These are phyloP conservation scores for Blastobotrys indianensis DNA, from an alignment of 1,139 yeast genomes.

Conservation along the genomic window DNA sequence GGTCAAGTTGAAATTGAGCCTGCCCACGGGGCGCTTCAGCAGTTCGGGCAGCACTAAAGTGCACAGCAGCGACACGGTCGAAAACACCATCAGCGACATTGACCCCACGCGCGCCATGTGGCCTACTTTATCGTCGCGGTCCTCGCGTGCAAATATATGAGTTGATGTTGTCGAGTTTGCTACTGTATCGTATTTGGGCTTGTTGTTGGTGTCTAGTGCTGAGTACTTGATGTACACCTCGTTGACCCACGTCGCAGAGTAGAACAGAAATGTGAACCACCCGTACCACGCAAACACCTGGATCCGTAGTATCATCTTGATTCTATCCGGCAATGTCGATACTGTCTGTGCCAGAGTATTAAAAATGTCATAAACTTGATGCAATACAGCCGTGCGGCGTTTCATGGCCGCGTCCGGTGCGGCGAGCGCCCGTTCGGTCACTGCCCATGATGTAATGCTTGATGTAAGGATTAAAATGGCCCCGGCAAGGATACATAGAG, in stretches of 20 bases:
- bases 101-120: constrained; percentile 38
- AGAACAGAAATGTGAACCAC: constrained; percentile 36
- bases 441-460: constrained; percentile 37
- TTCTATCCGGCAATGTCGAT: constrained; percentile 23
- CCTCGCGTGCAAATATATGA: no score
- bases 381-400: background rate
- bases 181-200: background rate
- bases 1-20: constrained; percentile 16
- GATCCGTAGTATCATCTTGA: constrained; percentile 29
- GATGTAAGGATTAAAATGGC: constrained; percentile 38
- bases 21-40: constrained; percentile 3
- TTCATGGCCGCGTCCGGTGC: background rate
- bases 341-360: constrained; percentile 20
- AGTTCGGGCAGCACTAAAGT: constrained; percentile 33
- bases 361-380: constrained; percentile 18
- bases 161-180: background rate
- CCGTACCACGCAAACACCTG: constrained; percentile 37
- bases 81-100: constrained; percentile 34
- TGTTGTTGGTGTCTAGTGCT: constrained; percentile 4
- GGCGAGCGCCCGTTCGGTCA: constrained; percentile 23
- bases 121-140: constrained; percentile 27
- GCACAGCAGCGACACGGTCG: constrained; percentile 32
- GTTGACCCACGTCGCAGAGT: constrained; percentile 39
- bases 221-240: constrained; percentile 33
- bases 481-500: constrained; percentile 43